These are phyloP conservation scores for Beauveria pseudobassiana DNA, from an alignment of 2,329 filamentous ascomycete species.

Conservation along the genomic window DNA sequence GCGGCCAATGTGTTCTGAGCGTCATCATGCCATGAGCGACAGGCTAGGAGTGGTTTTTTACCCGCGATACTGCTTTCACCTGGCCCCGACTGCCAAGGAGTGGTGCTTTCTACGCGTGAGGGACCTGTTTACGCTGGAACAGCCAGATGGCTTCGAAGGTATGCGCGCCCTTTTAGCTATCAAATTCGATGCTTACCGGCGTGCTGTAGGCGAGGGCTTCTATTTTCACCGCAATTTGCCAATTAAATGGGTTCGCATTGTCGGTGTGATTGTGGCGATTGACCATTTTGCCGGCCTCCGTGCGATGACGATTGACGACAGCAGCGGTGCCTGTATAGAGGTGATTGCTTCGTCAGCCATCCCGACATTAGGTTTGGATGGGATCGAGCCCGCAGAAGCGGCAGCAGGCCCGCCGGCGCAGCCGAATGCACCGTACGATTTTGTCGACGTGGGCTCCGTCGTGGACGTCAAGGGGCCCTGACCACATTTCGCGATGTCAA, in stretches of 20 bases:
- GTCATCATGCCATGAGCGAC: conserved; percentile 45
- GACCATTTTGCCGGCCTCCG: conserved; percentile 40
- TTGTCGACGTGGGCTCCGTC: conserved; percentile 44
- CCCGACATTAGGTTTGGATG: not conserved
- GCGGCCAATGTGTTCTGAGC: not conserved
- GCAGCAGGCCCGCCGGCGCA: not conserved
- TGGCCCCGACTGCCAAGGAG: conserved; percentile 51
- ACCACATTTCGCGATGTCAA: conserved; percentile 38
- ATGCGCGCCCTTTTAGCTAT: not conserved
- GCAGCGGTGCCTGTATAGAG: conserved; percentile 53
- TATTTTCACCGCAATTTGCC: conserved; percentile 68
- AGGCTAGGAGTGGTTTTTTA: conserved; percentile 36
- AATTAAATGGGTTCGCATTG: conserved; percentile 65
- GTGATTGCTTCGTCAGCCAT: conserved; percentile 16
- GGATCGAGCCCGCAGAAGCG: not conserved
- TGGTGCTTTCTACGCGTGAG: conserved; percentile 50
- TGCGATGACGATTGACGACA: conserved; percentile 57
- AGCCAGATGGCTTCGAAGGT: conserved; percentile 48
- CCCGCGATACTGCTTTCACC: conserved; percentile 55
- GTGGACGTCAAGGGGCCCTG: conserved; percentile 49
- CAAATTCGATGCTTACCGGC: not conserved
- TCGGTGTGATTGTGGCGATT: conserved; percentile 60
- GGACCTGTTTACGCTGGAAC: conserved; percentile 42
- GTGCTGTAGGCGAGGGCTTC: conserved; percentile 34
- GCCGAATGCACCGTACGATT: conserved; percentile 15